phyloP scores from a whole-genome alignment of 495 filamentous ascomycete genomes.

The Letharia columbiana region DNA sequence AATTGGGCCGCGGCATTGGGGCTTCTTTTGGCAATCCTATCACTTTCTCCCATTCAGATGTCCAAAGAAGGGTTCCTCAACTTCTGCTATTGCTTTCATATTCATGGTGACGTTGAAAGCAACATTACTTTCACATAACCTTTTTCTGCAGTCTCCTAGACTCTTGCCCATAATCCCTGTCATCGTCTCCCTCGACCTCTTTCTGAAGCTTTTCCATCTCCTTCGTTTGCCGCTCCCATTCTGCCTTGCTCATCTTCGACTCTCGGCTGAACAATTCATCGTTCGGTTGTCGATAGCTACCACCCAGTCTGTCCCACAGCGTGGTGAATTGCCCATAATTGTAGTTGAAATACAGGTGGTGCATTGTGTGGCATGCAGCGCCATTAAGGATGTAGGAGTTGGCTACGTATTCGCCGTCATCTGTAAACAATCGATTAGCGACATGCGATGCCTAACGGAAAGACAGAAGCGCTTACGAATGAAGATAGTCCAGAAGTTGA shows the following conservation, averaged over 20 bases:
- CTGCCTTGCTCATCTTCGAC: constrained; percentile 73
- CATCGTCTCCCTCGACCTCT: constrained; percentile 82
- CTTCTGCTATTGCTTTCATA: background rate
- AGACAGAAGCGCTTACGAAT: constrained; percentile 46
- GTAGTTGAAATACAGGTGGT: constrained; percentile 98
- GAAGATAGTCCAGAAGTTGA: constrained; percentile 96
- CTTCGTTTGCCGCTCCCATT: constrained; percentile 71
- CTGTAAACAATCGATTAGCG: constrained; percentile 20
- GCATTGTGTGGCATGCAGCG: constrained; percentile 92
- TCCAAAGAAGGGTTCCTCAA: background rate
- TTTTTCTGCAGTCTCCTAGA: constrained; percentile 39
- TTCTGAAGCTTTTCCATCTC: constrained; percentile 83
- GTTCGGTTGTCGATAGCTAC: constrained; percentile 83
- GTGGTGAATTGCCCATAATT: constrained; percentile 98
- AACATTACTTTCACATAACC: constrained; percentile 25
- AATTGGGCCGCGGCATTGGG: background rate
- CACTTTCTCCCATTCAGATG: background rate
- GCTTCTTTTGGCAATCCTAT: background rate
- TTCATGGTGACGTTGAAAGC: background rate
- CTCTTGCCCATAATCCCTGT: constrained; percentile 58
- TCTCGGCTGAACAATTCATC: constrained; percentile 79
- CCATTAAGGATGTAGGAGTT: constrained; percentile 87
- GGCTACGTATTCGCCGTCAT: constrained; percentile 92
- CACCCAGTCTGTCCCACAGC: constrained; percentile 84
- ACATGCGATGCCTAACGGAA: background rate